Conservation (phyloP, 2,329 filamentous ascomycete genomes). For the Pezicula neosporulosa region DNA sequence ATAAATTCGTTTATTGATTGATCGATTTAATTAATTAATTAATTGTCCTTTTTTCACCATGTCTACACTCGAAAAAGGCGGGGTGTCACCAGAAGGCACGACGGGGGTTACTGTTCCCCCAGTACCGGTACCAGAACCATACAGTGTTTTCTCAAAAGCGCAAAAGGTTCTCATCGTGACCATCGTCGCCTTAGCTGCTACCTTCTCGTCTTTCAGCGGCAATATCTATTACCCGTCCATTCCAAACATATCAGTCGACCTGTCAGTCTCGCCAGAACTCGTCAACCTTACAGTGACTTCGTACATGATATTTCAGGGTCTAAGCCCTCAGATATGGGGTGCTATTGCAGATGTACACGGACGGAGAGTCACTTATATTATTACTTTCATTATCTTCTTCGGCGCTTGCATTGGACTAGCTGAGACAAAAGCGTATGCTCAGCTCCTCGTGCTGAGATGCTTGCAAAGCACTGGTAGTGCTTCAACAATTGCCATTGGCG, state of each 20-base stretch:
- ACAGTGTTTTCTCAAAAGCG: not conserved
- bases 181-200: slow-evolving; percentile 1
- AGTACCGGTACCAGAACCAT: not conserved
- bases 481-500: slow-evolving; percentile 53
- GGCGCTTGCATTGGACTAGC: slow-evolving; percentile 41
- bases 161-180: slow-evolving; percentile 4
- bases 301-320: slow-evolving; percentile 47
- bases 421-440: slow-evolving; percentile 35
- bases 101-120: not conserved
- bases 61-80: no score
- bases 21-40: no score
- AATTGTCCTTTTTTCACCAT: no score
- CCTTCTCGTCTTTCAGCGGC: not conserved
- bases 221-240: slow-evolving; percentile 4
- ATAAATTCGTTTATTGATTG: no score
- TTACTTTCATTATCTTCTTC: slow-evolving; percentile 43
- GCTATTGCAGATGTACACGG: slow-evolving; percentile 47
- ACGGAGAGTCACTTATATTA: slow-evolving; percentile 48
- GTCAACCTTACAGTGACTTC: slow-evolving; percentile 16
- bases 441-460: slow-evolving; percentile 49
- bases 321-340: slow-evolving; percentile 46
- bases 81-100: no score
- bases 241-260: not conserved
- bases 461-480: slow-evolving; percentile 56
- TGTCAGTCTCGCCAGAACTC: slow-evolving; percentile 1